Percentiles rank a stretch among this genome's conserved stretches.
Conservation (phyloP, 441 rosid genomes). For the Gossypium aridum region DNA sequence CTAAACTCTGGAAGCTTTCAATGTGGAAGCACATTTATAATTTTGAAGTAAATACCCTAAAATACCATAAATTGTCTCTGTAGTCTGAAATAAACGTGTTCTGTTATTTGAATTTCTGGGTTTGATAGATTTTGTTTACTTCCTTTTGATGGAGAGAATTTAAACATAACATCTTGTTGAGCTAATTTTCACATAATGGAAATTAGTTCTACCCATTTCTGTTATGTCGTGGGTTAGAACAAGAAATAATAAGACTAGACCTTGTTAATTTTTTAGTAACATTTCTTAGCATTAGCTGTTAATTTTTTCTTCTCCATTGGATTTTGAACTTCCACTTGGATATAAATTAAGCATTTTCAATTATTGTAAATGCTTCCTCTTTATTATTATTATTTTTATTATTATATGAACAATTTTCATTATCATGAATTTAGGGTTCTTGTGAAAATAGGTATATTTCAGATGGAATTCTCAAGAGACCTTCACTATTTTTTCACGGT, state of each 20-base stretch:
- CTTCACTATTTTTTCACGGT: slow-evolving; percentile 10
- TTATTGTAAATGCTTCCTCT: background rate
- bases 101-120: background rate
- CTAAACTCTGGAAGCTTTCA: background rate
- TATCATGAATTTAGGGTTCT: background rate
- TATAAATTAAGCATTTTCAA: background rate
- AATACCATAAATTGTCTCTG: background rate
- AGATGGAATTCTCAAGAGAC: slow-evolving; percentile 2
- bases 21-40: background rate
- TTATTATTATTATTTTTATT: too few species aligned
- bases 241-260: background rate
- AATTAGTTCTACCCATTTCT: background rate
- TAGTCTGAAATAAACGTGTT: background rate
- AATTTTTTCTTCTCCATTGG: background rate
- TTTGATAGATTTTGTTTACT: background rate
- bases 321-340: background rate
- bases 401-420: background rate
- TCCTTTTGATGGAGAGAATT: background rate
- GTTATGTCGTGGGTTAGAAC: background rate
- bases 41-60: background rate
- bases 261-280: background rate
- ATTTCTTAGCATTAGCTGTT: background rate
- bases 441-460: background rate
- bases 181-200: background rate
- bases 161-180: background rate